Base-by-base conservation (phyloP, 768 basidiomycete genomes). In the Pulveroboletus ravenelii region DNA sequence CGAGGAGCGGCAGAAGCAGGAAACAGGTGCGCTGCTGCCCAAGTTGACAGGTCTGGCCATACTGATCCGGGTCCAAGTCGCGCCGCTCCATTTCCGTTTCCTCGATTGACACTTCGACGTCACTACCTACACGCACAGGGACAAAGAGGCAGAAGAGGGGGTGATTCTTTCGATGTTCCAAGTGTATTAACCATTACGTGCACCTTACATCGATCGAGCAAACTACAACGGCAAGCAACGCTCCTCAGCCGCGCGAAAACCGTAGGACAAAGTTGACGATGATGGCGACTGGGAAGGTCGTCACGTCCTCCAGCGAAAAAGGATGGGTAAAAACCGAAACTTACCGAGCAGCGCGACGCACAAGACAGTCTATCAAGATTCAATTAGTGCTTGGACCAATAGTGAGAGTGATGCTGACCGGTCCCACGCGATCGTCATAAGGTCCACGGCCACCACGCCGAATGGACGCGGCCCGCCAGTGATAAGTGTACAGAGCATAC, bases 391-490 rank as follows among this genome's bases (percentile, higher is more conserved):
- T 29, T 18, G 34, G 42, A 55, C 38, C 51, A 57, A 44, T n/a
- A 45, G 36, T 14, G 38, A 44, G 36, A 27, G 20, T 10, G 51
- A 53, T 36, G 84, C 93, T 70, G 64, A 96, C 93, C 32, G 94
- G 94, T 30, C 94, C 95, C 45, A 96, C 68, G 48, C 96, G 80
- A 70, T 99, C 96, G 62, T 99, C 96, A 67, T 98, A 98, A 7
- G 95, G 94, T 8, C 93, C 94, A 50, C 89, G 80, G 10, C 93
- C 92, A 41, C 95, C 90, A 32, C 82, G 76, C 44, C 94, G 84
- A 63, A 99, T 99, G 23, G 93, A 89, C 25, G 83, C 81, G 7
- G 95, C 96, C 55, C 96, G 82, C 91, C 93, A 95, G 66, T 98
- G 95, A 66, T 93, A 99, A 37, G 93, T 92, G 59, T 87, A 87